Base-by-base conservation (phyloP, 805 yeast genomes). In the Starmerella cellae region DNA sequence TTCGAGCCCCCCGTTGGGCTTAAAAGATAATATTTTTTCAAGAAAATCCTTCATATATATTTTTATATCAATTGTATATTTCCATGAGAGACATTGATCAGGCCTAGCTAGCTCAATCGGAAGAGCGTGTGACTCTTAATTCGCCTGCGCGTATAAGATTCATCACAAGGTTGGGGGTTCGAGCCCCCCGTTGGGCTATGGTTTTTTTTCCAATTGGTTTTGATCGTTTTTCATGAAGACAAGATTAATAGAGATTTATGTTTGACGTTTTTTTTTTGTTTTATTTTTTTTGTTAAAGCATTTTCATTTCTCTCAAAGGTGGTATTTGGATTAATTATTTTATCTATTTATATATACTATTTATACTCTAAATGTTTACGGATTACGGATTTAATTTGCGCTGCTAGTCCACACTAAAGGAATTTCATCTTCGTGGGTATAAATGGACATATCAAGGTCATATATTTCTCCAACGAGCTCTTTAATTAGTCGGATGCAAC, bases 391-490 rank as follows among this genome's bases (percentile, higher is more conserved):
- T n/a, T 13, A 24, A 24, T 24, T 9, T 24, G 8, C 28, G 28
- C 28, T 13, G 28, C 13, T 24, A 9, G 33, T 4, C 37, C 42
- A 32, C 19, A 41, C 14, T 14, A 35, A 23, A 4, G 39, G 36
- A 11, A 34, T 29, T 17, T 33, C 38, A 21, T 50, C 53, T 14
- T 37, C 36, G 33, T 49, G 48, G 22, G 37, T 42, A 8, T 42
- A 55, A 8, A 48, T 41, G 3, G 35, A 18, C n/a, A 36, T 24
- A 30, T 50, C 49, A 0, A 46, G 38, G 18, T 52, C 60, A 43
- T 46, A 58, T 21, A 50, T 49, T 43, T 60, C 63, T 4, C 63
- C 63, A 1, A 60, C 63, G 9, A 60, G 50, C 9, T 54, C 55
- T 45, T 60, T 60, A n/a, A 55, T 50, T 16, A 54, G 23, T 9